phyloP scores from a whole-genome alignment of 306 rosid genomes.

The Coriaria nepalensis region DNA sequence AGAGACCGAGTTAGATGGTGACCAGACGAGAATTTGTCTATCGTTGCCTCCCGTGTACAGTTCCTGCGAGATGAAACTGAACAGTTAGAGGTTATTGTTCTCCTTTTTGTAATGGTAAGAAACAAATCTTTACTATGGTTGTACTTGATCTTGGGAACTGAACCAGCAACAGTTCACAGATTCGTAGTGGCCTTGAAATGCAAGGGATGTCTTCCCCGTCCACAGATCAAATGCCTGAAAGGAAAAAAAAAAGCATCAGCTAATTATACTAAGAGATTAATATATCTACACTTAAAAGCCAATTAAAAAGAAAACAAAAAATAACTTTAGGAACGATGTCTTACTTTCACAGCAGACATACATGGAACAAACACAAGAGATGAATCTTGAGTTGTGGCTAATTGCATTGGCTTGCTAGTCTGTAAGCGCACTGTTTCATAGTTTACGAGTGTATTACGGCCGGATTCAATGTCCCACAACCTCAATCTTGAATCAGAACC shows the following conservation, averaged over 20 bases:
- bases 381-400: constrained; percentile 68
- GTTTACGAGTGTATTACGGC: constrained; percentile 88
- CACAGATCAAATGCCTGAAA: constrained; percentile 75
- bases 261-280: no score
- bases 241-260: not conserved
- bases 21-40: constrained; percentile 85
- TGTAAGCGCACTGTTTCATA: constrained; percentile 83
- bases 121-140: constrained; percentile 9
- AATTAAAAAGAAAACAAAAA: constrained; percentile 1
- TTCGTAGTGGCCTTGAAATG: constrained; percentile 80
- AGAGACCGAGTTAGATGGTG: constrained; percentile 39
- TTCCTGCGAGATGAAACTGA: constrained; percentile 36
- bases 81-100: not conserved
- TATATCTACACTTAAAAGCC: not conserved
- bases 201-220: constrained; percentile 55
- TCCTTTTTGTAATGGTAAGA: not conserved
- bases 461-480: constrained; percentile 85
- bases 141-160: constrained; percentile 70
- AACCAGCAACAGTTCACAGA: constrained; percentile 77
- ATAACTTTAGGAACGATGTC: not conserved
- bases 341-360: constrained; percentile 82
- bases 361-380: constrained; percentile 79
- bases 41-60: constrained; percentile 89
- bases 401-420: constrained; percentile 72
- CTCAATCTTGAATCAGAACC: constrained; percentile 96